Conservation (phyloP, 2,329 filamentous ascomycete genomes). For the Colletotrichum orbiculare region DNA sequence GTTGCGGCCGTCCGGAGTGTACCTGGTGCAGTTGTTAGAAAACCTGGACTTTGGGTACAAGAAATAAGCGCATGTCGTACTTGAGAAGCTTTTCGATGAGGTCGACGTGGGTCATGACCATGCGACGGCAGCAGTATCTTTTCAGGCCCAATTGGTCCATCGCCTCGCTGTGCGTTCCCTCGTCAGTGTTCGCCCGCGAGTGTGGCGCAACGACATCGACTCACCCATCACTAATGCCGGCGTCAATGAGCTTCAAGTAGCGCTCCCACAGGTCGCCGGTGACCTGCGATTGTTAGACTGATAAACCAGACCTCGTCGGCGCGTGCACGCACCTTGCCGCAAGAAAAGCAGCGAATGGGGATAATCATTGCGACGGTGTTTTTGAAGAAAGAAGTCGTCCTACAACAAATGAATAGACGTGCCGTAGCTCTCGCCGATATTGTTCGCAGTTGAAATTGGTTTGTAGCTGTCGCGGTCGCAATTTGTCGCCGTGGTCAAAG, state of each 20-base stretch:
- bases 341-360: slow-evolving; percentile 97
- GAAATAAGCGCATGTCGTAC: slow-evolving; percentile 60
- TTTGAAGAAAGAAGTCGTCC: neutral
- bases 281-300: slow-evolving; percentile 68
- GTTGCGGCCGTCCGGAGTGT: slow-evolving; percentile 72
- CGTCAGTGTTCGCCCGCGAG: neutral
- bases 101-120: slow-evolving; percentile 99
- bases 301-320: slow-evolving; percentile 43
- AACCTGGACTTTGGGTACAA: slow-evolving; percentile 34
- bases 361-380: slow-evolving; percentile 84
- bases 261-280: slow-evolving; percentile 97
- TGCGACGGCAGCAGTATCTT: slow-evolving; percentile 97
- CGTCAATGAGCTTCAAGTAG: slow-evolving; percentile 89
- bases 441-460: neutral
- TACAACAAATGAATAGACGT: neutral
- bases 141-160: slow-evolving; percentile 95
- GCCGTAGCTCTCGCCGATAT: neutral
- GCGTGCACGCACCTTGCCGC: slow-evolving; percentile 83
- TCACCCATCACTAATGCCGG: slow-evolving; percentile 79
- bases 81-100: slow-evolving; percentile 97
- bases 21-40: slow-evolving; percentile 51
- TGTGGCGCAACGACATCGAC: slow-evolving; percentile 43
- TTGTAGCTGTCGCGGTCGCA: slow-evolving; percentile 1
- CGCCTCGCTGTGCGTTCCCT: slow-evolving; percentile 75
- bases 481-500: slow-evolving; percentile 24